phyloP scores from a whole-genome alignment of 768 basidiomycete genomes.

The Russula foetens region DNA sequence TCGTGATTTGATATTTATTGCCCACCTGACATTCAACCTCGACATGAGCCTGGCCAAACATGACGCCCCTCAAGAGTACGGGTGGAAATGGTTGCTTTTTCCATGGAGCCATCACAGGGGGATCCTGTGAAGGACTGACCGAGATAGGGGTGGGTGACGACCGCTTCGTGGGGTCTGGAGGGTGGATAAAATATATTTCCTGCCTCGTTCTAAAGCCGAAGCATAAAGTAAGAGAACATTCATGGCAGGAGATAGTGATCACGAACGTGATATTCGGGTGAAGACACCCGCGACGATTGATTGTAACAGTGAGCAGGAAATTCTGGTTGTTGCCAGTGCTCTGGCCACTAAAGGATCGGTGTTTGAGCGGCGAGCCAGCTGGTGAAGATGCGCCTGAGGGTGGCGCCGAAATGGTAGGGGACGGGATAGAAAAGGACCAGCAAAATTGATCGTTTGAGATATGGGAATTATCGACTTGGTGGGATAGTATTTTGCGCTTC shows the following conservation, averaged over 20 bases:
- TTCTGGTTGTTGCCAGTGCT: background rate
- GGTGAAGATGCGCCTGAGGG: background rate
- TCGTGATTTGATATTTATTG: background rate
- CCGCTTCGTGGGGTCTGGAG: background rate
- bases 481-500: background rate
- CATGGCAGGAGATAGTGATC: background rate
- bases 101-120: background rate
- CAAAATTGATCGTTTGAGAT: background rate
- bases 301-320: constrained; percentile 3
- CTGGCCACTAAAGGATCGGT: background rate
- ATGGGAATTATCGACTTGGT: background rate
- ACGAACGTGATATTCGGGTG: constrained; percentile 9
- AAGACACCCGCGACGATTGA: constrained; percentile 4
- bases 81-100: background rate
- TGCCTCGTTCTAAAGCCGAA: background rate
- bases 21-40: constrained; percentile 15
- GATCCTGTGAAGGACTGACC: background rate
- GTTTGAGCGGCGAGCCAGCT: background rate
- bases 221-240: background rate
- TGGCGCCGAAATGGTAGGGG: background rate
- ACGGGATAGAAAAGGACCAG: constrained; percentile 9
- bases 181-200: background rate
- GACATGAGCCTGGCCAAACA: background rate
- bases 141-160: background rate
- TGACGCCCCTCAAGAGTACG: constrained; percentile 7